These are phyloP conservation scores for Grosmannia penicillata DNA, from an alignment of 2,329 filamentous ascomycete genomes.

Conservation along the genomic window DNA sequence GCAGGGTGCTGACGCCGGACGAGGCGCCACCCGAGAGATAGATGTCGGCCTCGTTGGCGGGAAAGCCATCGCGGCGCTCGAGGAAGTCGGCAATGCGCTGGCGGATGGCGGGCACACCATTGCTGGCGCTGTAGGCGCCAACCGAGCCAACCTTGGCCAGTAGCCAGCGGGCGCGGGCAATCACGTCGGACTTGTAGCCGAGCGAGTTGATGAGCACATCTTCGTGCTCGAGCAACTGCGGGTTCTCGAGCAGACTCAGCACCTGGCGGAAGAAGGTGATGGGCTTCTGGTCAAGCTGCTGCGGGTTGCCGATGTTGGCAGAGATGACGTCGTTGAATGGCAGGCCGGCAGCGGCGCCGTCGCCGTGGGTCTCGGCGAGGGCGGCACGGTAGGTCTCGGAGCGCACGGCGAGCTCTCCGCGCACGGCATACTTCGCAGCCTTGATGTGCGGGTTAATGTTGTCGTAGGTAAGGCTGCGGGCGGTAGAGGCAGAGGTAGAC, in stretches of 20 bases:
- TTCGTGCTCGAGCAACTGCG: slow-evolving; percentile 65
- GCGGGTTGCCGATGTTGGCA: slow-evolving; percentile 97
- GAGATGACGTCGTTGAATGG: slow-evolving; percentile 88
- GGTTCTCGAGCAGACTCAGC: slow-evolving; percentile 83
- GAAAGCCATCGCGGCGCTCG: slow-evolving; percentile 79
- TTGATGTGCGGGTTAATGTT: slow-evolving; percentile 89
- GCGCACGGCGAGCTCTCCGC: slow-evolving; percentile 86
- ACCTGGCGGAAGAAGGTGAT: slow-evolving; percentile 99
- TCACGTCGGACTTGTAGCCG: slow-evolving; percentile 80
- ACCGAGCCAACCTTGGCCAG: slow-evolving; percentile 78
- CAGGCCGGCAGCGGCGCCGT: slow-evolving; percentile 25
- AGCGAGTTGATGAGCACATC: slow-evolving; percentile 60
- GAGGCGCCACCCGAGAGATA: slow-evolving; percentile 89
- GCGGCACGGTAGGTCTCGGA: slow-evolving; percentile 78
- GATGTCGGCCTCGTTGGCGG: slow-evolving; percentile 65
- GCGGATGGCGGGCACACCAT: slow-evolving; percentile 73
- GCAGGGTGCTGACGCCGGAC: slow-evolving; percentile 83
- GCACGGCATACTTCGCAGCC: slow-evolving; percentile 87
- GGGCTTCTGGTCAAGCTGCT: slow-evolving; percentile 97
- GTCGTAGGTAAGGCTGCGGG: slow-evolving; percentile 48
- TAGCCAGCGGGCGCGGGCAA: slow-evolving; percentile 68
- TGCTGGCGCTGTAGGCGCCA: slow-evolving; percentile 90
- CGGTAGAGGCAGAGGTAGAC: slow-evolving; percentile 18
- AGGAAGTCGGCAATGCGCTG: slow-evolving; percentile 88
- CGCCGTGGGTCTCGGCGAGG: slow-evolving; percentile 42